A percentile compares a stretch with the other conserved stretches of the same genome.
Conservation (phyloP, 2,329 filamentous ascomycete species). For the Aspergillus novoparasiticus region DNA sequence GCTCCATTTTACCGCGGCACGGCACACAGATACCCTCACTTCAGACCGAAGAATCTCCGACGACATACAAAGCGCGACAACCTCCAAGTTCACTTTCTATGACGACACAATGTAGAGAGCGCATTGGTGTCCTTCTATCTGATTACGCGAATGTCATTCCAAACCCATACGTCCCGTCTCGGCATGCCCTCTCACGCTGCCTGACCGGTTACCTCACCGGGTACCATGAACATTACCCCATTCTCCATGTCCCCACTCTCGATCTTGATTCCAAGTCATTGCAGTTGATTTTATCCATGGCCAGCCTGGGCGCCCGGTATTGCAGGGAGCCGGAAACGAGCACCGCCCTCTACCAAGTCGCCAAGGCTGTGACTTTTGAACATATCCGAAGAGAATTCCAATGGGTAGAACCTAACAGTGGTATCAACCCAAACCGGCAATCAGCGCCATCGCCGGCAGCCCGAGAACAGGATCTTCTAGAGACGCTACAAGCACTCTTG, state of each 20-base stretch:
- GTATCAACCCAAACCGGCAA: conserved; percentile 1
- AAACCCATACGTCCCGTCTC: conserved; percentile 30
- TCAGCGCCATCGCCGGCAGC: conserved; percentile 12
- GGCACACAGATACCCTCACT: conserved; percentile 36
- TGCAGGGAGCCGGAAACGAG: conserved; percentile 37
- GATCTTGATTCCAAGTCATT: conserved; percentile 28
- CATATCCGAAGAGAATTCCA: conserved; percentile 33
- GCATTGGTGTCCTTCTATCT: conserved; percentile 23
- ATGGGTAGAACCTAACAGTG: conserved; percentile 11
- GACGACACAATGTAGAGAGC: conserved; percentile 35
- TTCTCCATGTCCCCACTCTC: conserved; percentile 36
- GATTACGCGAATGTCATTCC: conserved; percentile 33
- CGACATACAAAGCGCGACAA: conserved; percentile 26
- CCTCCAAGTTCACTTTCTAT: conserved; percentile 33
- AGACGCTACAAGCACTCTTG: conserved; percentile 32
- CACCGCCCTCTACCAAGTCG: conserved; percentile 34
- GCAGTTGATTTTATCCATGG: conserved; percentile 35
- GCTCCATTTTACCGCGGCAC: conserved; percentile 36
- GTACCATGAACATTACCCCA: conserved; percentile 37
- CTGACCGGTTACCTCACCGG: conserved; percentile 36
- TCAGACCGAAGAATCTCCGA: conserved; percentile 33
- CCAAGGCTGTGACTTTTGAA: conserved; percentile 35
- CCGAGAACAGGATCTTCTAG: conserved; percentile 29
- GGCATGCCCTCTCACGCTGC: conserved; percentile 37
- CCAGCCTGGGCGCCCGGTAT: conserved; percentile 35